phyloP scores from a whole-genome alignment of 2,329 filamentous ascomycete genomes.

The Pochonia chlamydosporia region DNA sequence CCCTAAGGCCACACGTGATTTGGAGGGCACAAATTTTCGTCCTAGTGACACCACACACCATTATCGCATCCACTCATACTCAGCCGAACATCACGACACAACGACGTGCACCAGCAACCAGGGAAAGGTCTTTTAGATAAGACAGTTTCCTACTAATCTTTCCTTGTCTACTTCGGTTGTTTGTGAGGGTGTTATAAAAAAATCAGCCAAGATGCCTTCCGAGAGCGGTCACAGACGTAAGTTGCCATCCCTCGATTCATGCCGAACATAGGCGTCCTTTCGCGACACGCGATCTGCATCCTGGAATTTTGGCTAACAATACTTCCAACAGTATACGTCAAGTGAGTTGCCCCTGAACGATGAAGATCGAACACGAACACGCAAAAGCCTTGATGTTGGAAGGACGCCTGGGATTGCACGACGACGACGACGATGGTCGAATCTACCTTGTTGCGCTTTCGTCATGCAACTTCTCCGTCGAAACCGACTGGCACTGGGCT shows the following conservation, averaged over 20 bases:
- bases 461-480: not conserved
- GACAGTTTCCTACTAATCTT: slow-evolving; percentile 34
- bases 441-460: not conserved
- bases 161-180: slow-evolving; percentile 36
- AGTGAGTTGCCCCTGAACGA: slow-evolving; percentile 54
- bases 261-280: slow-evolving; percentile 4
- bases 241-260: slow-evolving; percentile 31
- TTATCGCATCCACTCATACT: slow-evolving; percentile 27
- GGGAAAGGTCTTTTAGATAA: slow-evolving; percentile 41
- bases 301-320: slow-evolving; percentile 8
- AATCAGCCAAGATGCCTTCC: slow-evolving; percentile 73
- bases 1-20: slow-evolving; percentile 31
- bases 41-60: slow-evolving; percentile 28
- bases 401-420: not conserved
- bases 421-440: not conserved
- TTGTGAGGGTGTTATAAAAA: slow-evolving; percentile 40
- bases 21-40: slow-evolving; percentile 29
- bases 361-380: slow-evolving; percentile 6
- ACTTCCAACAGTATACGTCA: slow-evolving; percentile 68
- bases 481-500: not conserved
- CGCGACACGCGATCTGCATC: slow-evolving; percentile 26
- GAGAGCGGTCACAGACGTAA: slow-evolving; percentile 85
- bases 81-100: slow-evolving; percentile 33
- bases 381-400: not conserved
- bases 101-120: slow-evolving; percentile 35